Evolutionary conservation across 495 filamentous ascomycete species (phyloP).

Genomic region (Emericellopsis terricola): DNA sequence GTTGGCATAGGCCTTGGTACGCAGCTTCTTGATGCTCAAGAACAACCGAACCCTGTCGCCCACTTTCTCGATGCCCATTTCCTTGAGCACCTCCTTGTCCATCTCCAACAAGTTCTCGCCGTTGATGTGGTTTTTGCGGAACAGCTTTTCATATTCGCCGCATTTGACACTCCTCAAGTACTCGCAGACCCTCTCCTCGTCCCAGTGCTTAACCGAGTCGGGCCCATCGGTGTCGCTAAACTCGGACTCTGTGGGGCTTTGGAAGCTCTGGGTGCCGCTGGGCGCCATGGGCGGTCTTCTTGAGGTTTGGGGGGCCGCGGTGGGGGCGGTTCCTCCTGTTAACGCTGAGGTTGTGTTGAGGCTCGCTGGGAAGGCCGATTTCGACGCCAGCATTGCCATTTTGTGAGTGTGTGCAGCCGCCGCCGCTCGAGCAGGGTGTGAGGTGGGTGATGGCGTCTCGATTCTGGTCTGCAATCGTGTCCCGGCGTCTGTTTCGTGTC

Average conservation of each 20-base stretch:
- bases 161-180: constrained; percentile 86
- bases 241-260: constrained; percentile 85
- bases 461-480: too few species aligned
- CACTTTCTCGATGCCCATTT: constrained; percentile 96
- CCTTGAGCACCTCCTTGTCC: constrained; percentile 88
- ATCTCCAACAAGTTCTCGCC: constrained; percentile 93
- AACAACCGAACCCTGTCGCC: constrained; percentile 93
- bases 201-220: constrained; percentile 54
- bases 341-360: too few species aligned
- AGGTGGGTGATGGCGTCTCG: too few species aligned
- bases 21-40: constrained; percentile 78
- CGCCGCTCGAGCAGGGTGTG: too few species aligned
- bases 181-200: constrained; percentile 76
- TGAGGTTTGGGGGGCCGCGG: constrained; percentile 31
- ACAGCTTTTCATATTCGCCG: constrained; percentile 79
- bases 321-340: too few species aligned
- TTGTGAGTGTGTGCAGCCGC: constrained; percentile 1
- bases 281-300: constrained; percentile 36
- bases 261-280: constrained; percentile 46
- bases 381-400: constrained; percentile 81
- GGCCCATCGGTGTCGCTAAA: constrained; percentile 60
- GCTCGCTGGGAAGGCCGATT: constrained; percentile 57
- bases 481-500: too few species aligned
- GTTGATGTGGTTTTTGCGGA: constrained; percentile 88
- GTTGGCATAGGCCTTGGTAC: constrained; percentile 68